Base-by-base conservation (phyloP, 129 eudicot species). In the Solidago caesia region DNA sequence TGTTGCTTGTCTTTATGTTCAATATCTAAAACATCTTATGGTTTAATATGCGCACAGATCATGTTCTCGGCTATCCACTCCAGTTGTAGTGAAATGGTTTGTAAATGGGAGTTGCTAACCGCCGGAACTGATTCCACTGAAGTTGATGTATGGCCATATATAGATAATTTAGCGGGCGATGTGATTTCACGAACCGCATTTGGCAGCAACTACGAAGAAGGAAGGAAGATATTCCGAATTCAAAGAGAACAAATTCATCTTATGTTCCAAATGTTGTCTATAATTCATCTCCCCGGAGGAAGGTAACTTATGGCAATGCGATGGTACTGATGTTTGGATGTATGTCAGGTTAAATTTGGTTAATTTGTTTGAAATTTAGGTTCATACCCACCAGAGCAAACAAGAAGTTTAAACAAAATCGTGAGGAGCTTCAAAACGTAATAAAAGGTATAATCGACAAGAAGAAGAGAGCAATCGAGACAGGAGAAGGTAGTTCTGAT, bases 321-420 rank as follows among this genome's bases (percentile, higher is more conserved):
- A 21, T 8, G 15, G 44, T 16, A 41, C 11, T 45, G 39, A 15
- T 11, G 11, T 10, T 46, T 6, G 4, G 72, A 46, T 68, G 4
- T 62, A 15, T 33, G 2, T 61, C 27, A 21, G 21, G 14, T 8
- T 29, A 61, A 25, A 44, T 61, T 11, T 53, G 13, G 52, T 55
- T 44, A 26, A 4, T 25, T 65, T 6, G 39, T 60, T 42, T 42
- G 4, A 27, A 46, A 5, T 62, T 58, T 68, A 87, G 92, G 58
- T 82, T 64, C 68, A 26, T 87, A 25, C 87, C 92, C 33, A 87
- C 84, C 0, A 75, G 46, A 49, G 74, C 82, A 3, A 82, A 82
- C 84, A 88, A 25, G 73, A 85, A 82, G 68, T 80, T 74, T 68
- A 63, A 75, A 1, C 66, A 70, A 55, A 77, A 80, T 25, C n/a